phyloP scores from a whole-genome alignment of 2,329 filamentous ascomycete genomes.

The Beauveria medogensis region DNA sequence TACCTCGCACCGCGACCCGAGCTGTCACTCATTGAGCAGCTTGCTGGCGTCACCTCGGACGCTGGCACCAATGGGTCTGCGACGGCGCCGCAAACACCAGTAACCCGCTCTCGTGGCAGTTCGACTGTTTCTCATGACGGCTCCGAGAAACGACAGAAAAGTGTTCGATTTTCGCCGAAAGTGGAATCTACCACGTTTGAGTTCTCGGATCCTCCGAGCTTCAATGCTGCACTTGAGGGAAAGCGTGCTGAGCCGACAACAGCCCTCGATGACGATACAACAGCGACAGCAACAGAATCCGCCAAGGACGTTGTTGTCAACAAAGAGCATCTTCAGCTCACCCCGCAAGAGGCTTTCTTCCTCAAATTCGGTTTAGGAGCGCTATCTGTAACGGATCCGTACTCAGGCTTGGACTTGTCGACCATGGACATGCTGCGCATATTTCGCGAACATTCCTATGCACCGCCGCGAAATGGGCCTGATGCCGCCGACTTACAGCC shows the following conservation, averaged over 20 bases:
- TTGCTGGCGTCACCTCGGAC: background rate
- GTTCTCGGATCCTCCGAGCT: conserved; percentile 43
- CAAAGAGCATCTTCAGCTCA: conserved; percentile 84
- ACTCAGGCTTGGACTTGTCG: conserved; percentile 37
- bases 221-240: conserved; percentile 21
- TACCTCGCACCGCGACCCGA: background rate
- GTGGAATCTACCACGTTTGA: conserved; percentile 57
- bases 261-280: conserved; percentile 13
- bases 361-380: conserved; percentile 72
- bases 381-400: conserved; percentile 52
- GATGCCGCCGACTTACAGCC: conserved; percentile 44
- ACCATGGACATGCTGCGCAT: conserved; percentile 53
- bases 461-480: conserved; percentile 44
- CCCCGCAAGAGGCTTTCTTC: conserved; percentile 86
- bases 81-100: background rate
- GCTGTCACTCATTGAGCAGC: conserved; percentile 10
- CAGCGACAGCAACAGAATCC: background rate
- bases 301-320: conserved; percentile 28
- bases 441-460: conserved; percentile 63
- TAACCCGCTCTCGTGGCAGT: conserved; percentile 3
- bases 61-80: background rate
- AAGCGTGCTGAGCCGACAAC: conserved; percentile 14
- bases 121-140: background rate
- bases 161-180: conserved; percentile 61
- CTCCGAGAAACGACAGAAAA: conserved; percentile 44